Evolutionary conservation across 305 asterid species (phyloP).

Genomic region (Fraxinus paxiana): DNA sequence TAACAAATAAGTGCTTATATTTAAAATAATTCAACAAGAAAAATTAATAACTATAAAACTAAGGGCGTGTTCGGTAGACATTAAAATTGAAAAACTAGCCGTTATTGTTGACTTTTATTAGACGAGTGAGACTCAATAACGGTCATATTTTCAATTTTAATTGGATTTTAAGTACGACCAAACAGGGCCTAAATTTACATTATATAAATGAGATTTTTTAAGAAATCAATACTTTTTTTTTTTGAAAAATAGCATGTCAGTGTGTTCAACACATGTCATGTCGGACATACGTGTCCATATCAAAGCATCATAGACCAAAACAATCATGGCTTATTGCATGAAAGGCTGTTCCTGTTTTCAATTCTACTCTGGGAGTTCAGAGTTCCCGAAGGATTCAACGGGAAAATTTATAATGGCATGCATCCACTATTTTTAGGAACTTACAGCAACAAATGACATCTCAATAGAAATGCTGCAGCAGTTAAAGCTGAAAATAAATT

Average conservation of each 20-base stretch:
- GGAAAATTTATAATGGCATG: slow-evolving; percentile 9
- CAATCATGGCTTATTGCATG: background rate
- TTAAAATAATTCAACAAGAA: background rate
- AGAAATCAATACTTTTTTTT: background rate
- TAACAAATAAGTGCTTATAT: background rate
- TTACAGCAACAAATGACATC: background rate
- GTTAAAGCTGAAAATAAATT: background rate
- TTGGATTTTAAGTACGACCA: no score
- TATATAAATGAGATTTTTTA: background rate
- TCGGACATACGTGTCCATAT: background rate
- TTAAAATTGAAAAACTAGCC: no score
- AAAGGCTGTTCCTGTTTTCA: slow-evolving; percentile 1
- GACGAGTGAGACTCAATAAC: no score
- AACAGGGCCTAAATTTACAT: background rate
- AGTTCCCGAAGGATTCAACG: slow-evolving; percentile 3
- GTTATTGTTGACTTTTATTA: no score
- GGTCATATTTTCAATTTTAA: no score
- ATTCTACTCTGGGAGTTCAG: slow-evolving; percentile 16
- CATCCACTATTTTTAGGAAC: background rate
- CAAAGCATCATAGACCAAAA: background rate
- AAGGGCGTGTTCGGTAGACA: no score
- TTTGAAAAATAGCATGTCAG: background rate
- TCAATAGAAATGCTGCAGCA: background rate
- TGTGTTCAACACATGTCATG: background rate
- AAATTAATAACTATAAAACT: background rate